Percentiles rank a stretch among this genome's conserved stretches.
Evolutionary conservation across 306 rosid species (phyloP).

Genomic region (Prinsepia uniflora): DNA sequence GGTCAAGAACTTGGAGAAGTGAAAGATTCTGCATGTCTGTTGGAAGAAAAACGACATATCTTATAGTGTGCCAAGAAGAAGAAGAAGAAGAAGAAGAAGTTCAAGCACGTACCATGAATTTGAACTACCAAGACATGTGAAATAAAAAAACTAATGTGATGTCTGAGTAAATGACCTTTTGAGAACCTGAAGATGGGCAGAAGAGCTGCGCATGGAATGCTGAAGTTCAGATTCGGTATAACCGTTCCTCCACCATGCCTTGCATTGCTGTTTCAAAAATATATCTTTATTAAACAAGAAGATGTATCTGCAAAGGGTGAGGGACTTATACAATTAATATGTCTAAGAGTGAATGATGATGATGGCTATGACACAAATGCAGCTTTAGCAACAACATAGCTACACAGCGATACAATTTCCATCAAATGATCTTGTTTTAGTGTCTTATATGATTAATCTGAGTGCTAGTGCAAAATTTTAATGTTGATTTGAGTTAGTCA

Average conservation of each 20-base stretch:
- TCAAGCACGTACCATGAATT: background rate
- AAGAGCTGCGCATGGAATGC: constrained; percentile 82
- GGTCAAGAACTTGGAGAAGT: constrained; percentile 55
- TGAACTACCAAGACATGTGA: background rate
- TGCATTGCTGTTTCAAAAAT: constrained; percentile 70
- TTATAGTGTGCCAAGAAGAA: background rate
- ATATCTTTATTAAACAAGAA: constrained; percentile 24
- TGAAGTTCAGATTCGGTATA: constrained; percentile 92
- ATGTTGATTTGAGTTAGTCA: constrained; percentile 7
- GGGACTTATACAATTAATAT: background rate
- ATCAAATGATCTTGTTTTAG: constrained; percentile 1
- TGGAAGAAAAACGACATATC: constrained; percentile 13
- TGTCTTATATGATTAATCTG: constrained; percentile 1
- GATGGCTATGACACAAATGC: background rate
- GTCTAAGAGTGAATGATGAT: constrained; percentile 2
- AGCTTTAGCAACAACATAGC: background rate
- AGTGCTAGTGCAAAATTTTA: constrained; percentile 4
- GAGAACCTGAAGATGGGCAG: constrained; percentile 65
- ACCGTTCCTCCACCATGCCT: constrained; percentile 80
- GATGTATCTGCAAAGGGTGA: constrained; percentile 22
- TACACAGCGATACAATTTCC: background rate
- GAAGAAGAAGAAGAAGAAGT: background rate
- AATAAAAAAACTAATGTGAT: background rate
- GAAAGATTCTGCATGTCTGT: constrained; percentile 68
- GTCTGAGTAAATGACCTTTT: constrained; percentile 44